Conservation (phyloP, 768 basidiomycete genomes). For the Tubosaeta sp. region DNA sequence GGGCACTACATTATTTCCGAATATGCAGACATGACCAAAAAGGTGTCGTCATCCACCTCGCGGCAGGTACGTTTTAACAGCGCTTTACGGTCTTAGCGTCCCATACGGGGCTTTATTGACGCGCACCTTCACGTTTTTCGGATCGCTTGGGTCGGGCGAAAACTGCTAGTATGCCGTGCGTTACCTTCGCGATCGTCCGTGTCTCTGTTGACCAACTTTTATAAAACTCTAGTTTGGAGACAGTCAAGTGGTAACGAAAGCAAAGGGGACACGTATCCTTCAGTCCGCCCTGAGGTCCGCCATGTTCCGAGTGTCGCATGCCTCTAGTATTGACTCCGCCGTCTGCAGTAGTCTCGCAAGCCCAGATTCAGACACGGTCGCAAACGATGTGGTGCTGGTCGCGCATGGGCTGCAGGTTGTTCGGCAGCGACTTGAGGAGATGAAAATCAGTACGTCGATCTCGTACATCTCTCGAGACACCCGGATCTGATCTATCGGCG, state of each 20-base stretch:
- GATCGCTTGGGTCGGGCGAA: neutral
- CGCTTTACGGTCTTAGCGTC: constrained; percentile 3
- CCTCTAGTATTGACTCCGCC: neutral
- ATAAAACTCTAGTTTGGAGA: constrained; percentile 61
- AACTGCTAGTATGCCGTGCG: constrained; percentile 59
- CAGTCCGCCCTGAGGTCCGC: constrained; percentile 68
- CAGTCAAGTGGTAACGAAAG: constrained; percentile 62
- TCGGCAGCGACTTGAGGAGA: constrained; percentile 64
- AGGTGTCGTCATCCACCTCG: constrained; percentile 57
- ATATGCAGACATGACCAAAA: constrained; percentile 63
- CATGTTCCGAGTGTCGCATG: neutral
- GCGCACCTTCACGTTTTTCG: neutral
- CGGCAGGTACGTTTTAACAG: constrained; percentile 56
- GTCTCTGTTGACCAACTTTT: constrained; percentile 4
- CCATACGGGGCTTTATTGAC: constrained; percentile 20
- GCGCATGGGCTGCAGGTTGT: constrained; percentile 55
- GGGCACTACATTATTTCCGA: constrained; percentile 76
- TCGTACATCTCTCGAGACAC: neutral
- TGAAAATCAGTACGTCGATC: constrained; percentile 66
- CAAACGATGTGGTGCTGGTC: constrained; percentile 71
- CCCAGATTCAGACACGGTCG: constrained; percentile 69
- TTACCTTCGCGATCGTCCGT: constrained; percentile 1
- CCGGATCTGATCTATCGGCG: neutral
- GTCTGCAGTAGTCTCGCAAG: constrained; percentile 59
- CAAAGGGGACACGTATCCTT: constrained; percentile 66